Percentiles rank a stretch among this genome's conserved stretches.
phyloP scores from a whole-genome alignment of 352 stramenopile species.

The Phytophthora fragariae region DNA sequence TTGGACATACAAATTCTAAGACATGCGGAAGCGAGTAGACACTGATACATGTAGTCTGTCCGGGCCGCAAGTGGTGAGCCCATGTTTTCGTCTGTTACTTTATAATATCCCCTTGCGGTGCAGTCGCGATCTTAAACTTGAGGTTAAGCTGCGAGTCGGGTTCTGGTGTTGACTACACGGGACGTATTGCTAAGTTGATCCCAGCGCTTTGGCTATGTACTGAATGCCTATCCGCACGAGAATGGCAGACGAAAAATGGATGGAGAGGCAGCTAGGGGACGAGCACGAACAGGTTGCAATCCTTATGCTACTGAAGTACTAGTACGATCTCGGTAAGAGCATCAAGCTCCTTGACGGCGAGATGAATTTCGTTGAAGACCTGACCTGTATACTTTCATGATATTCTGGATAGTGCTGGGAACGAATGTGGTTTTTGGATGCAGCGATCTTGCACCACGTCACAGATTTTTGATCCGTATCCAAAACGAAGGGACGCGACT shows the following conservation, averaged over 20 bases:
- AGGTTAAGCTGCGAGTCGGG: no score
- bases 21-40: no score
- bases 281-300: not conserved
- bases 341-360: not conserved
- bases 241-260: not conserved
- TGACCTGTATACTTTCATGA: no score
- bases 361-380: not conserved
- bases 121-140: no score
- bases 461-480: slow-evolving; percentile 25
- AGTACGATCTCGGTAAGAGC: not conserved
- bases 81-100: no score
- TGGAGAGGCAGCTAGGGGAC: not conserved
- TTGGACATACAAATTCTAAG: no score
- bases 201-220: not conserved
- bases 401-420: no score
- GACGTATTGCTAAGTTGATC: not conserved
- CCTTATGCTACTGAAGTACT: not conserved
- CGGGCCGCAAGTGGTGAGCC: no score
- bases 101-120: no score
- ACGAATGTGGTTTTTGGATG: no score
- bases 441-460: slow-evolving; percentile 12
- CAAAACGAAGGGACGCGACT: slow-evolving; percentile 19
- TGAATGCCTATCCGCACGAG: not conserved
- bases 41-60: no score
- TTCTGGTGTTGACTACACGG: no score